phyloP scores from a whole-genome alignment of 169 alveolate genomes.

The Babesia divergens region DNA sequence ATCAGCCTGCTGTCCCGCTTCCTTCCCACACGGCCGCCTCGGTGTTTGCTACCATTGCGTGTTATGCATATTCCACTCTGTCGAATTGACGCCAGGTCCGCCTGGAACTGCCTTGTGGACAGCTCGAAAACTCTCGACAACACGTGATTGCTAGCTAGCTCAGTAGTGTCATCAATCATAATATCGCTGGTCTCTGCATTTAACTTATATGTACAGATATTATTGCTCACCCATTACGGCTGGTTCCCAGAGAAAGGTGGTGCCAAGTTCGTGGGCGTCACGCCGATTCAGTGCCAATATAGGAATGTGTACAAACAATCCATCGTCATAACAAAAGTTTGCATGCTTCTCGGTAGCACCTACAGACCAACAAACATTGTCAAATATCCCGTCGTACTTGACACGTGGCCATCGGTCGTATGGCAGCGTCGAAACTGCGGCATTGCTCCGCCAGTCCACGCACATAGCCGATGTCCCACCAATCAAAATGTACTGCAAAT shows the following conservation, averaged over 20 bases:
- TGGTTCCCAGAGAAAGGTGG: conserved; percentile 41
- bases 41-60: not conserved
- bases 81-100: conserved; percentile 4
- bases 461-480: conserved; percentile 18
- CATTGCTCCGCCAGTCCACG: conserved; percentile 49
- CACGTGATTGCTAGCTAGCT: not conserved
- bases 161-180: not conserved
- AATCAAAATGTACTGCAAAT: conserved; percentile 22
- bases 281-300: conserved; percentile 2
- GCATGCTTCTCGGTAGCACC: conserved; percentile 5
- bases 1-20: not conserved
- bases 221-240: not conserved
- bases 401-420: conserved; percentile 13
- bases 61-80: conserved; percentile 13
- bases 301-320: conserved; percentile 19
- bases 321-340: conserved; percentile 42
- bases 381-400: not conserved
- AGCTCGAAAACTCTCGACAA: not conserved
- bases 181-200: not conserved
- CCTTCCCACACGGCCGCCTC: not conserved
- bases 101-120: conserved; percentile 4
- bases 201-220: not conserved
- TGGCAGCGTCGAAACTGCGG: not conserved
- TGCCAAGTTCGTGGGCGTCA: not conserved
- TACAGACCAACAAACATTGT: conserved; percentile 53